Conservation (phyloP, 192 early-diverging fungal genomes). For the Backusella sp. region DNA sequence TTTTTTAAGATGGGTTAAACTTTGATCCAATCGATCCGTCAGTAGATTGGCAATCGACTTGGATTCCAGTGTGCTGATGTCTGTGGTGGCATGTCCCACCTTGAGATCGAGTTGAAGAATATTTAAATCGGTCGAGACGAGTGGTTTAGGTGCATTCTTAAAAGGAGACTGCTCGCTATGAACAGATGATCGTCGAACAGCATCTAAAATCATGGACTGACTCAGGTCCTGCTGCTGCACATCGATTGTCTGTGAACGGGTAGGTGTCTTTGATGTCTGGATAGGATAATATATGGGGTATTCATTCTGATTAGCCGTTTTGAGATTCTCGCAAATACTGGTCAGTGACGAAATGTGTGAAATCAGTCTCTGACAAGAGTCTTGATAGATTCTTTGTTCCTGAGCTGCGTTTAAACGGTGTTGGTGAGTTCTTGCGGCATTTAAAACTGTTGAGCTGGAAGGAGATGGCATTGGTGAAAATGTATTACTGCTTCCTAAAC, state of each 20-base stretch:
- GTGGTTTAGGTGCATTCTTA: neutral
- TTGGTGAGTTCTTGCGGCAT: conserved; percentile 27
- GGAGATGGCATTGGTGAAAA: conserved; percentile 19
- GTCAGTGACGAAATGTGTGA: conserved; percentile 64
- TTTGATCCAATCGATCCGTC: conserved; percentile 66
- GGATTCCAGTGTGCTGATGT: conserved; percentile 64
- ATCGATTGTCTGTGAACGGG: conserved; percentile 16
- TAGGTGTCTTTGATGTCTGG: neutral
- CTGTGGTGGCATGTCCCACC: conserved; percentile 59
- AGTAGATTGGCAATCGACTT: conserved; percentile 70
- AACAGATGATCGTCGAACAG: conserved; percentile 26
- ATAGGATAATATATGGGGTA: conserved; percentile 67
- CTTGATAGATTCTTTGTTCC: conserved; percentile 70
- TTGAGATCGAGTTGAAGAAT: conserved; percentile 71
- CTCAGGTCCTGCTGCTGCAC: neutral
- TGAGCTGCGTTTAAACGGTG: conserved; percentile 40
- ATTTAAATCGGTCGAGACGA: conserved; percentile 42
- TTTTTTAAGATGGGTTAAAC: conserved; percentile 75
- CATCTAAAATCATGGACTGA: conserved; percentile 12
- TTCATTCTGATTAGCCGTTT: conserved; percentile 62
- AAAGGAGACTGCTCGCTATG: conserved; percentile 6
- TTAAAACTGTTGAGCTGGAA: neutral
- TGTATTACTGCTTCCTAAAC: conserved; percentile 5
- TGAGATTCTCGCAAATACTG: conserved; percentile 65
- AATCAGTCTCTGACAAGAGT: conserved; percentile 71